Evolutionary conservation across 306 rosid genomes (phyloP), one percentile per base, ranked within the genome.

Genomic region (Astragalus glycyphyllos): DNA sequence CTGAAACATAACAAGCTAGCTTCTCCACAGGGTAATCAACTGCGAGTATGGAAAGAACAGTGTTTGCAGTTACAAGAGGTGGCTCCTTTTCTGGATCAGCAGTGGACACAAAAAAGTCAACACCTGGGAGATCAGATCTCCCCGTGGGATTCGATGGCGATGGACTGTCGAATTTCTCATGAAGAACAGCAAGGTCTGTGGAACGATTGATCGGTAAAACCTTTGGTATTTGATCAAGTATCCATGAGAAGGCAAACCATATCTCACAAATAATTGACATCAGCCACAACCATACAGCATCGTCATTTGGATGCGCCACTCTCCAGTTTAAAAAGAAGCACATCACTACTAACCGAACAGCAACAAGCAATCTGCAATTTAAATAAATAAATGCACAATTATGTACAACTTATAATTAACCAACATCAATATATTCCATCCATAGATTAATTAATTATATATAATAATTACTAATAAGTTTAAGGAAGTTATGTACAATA

Each of bases 251-350:
- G 4, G 54, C 88, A 64, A 84, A 84, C 88, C 88, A 84, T 49
- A 53, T 11, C 80, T 84, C 88, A 46, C 88, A 84, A 10, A 57
- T n/a, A 8, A 81, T 11, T 12, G 88, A 84, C 88, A 81, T 84
- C 0, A 75, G 11, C 88, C 88, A 84, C 41, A 84, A 31, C 88
- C 88, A 84, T 46, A 84, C 3, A 23, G 88, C 88, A 7, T 84
- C 88, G 9, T 12, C 61, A 57, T 93, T 90, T 46, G 98, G 98
- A 81, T 93, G 50, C 4, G 0, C 14, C 31, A 88, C 32, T 83
- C 98, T 88, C 98, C 98, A 93, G 0, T 85, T 87, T 63, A 90
- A 56, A 63, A 93, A 93, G 77, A 93, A 87, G 11, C 62, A 12
- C 65, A 90, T 38, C 65, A 90, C 85, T 57, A 88, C 73, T 0